Percentiles rank a stretch among this genome's conserved stretches.
Evolutionary conservation across 495 filamentous ascomycete genomes (phyloP).

Genomic region (Tetracladium setigerum): DNA sequence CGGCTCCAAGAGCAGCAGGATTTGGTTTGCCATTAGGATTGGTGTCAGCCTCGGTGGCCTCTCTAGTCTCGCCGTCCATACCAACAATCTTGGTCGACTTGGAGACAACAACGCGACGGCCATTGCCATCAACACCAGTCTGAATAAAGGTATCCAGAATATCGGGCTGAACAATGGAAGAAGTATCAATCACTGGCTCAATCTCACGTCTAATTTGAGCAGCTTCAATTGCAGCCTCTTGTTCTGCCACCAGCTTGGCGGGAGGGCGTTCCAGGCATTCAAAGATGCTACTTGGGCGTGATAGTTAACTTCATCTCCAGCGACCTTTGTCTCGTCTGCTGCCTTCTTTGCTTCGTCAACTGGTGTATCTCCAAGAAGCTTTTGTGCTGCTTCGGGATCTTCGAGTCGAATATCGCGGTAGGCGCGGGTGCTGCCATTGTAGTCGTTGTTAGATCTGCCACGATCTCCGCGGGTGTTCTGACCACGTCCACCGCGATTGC

Average conservation of each 20-base stretch:
- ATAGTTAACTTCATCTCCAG: not conserved
- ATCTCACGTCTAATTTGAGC: slow-evolving; percentile 11
- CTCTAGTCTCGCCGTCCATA: slow-evolving; percentile 1
- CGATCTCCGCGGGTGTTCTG: not conserved
- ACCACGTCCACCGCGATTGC: not conserved
- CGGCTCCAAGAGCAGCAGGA: not conserved
- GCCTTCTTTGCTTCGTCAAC: not conserved
- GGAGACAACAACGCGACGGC: slow-evolving; percentile 5
- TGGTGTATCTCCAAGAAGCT: no score
- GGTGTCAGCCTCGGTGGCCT: not conserved
- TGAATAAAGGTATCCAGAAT: slow-evolving; percentile 19
- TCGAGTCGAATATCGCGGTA: no score
- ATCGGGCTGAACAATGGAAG: slow-evolving; percentile 3
- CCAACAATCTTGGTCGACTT: not conserved
- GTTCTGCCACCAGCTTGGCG: slow-evolving; percentile 3
- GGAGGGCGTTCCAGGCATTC: slow-evolving; percentile 13
- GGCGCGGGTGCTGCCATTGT: no score
- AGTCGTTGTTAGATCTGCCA: not conserved
- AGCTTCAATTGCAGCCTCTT: slow-evolving; percentile 6
- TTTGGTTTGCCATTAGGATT: not conserved
- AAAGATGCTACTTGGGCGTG: no score
- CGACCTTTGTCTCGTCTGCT: no score
- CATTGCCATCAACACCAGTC: slow-evolving; percentile 9
- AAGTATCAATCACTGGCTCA: not conserved
- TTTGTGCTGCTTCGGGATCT: no score